Base-by-base conservation (phyloP, 139 green algal genomes). In the Auxenochlorella pyrenoidosa region DNA sequence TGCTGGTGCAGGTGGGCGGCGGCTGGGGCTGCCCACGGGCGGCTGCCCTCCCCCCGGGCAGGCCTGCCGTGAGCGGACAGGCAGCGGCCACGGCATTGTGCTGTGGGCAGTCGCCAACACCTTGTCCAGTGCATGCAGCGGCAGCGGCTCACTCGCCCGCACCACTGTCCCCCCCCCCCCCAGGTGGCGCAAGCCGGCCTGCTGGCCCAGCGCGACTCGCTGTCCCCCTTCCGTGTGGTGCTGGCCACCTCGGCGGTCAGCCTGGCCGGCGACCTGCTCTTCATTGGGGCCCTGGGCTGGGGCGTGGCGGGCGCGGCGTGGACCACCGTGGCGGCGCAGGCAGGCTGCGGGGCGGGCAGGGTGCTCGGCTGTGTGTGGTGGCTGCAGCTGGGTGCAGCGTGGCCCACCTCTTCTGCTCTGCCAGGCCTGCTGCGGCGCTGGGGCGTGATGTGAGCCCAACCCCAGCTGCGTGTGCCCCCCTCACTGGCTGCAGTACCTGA, bases 241-340 rank as follows among this genome's bases (percentile, higher is more conserved):
- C 71, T 93, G 32, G 85, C 84, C 2, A 86, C 91, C 30, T 88
- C 83, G 10, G 36, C 76, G 2, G 47, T 93, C 51, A 96, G 95
- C 91, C 54, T 94, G 24, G 34, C 91, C 0, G 90, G 94, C 26
- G 94, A 97, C 84, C 12, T 93, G 18, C 38, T 95, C 41, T 63
- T 96, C 21, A 96, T 95, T n/a, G 88, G 88, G 51, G 18, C 34
- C 13, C 66, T 92, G 30, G 87, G 90, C 70, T 79, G 89, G 88
- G 94, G 92, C n/a, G 89, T 96, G 51, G 90, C 86, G 4, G 94
- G 94, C 10, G 94, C 94, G 32, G 94, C 94, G 32, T 94, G 87
- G 88, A 95, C 93, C 16, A 96, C 94, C 2, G 66, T 93, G 1
- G 43, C 82, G 18, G 89, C 89, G 21, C 93, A 96, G 84, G 83